Percentiles rank a stretch among this genome's conserved stretches.
Conservation (phyloP, 345 rosid genomes). For the Schrenkiella parvula region DNA sequence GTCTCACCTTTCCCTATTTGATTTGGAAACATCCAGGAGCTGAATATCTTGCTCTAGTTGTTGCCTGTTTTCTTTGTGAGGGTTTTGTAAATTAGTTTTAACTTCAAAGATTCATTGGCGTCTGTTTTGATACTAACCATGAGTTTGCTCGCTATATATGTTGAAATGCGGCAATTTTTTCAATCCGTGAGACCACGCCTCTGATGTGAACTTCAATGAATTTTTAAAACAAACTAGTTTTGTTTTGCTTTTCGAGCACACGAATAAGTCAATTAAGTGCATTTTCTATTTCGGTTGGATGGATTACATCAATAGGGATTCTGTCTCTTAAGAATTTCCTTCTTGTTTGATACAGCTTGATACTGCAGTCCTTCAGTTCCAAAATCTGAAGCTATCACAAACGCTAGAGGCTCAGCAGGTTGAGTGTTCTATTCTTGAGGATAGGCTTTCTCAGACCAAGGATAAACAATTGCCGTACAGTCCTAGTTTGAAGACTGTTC, state of each 20-base stretch:
- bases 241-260: neutral
- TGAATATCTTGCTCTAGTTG: neutral
- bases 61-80: slow-evolving; percentile 4
- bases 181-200: neutral
- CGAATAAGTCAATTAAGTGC: neutral
- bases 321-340: neutral
- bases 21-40: neutral
- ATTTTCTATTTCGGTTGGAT: neutral
- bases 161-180: neutral
- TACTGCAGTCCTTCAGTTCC: slow-evolving; percentile 73
- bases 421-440: slow-evolving; percentile 64
- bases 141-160: neutral
- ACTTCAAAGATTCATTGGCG: neutral
- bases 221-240: neutral
- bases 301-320: neutral
- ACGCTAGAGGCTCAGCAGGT: slow-evolving; percentile 80
- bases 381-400: slow-evolving; percentile 83
- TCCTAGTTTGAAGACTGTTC: slow-evolving; percentile 55
- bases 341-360: slow-evolving; percentile 50
- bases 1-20: neutral
- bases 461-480: slow-evolving; percentile 56
- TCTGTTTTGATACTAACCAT: neutral
- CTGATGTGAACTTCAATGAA: neutral
- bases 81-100: neutral
- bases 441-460: slow-evolving; percentile 46